Evolutionary conservation across 78 protist species (phyloP).

Genomic region (Polysphondylium violaceum): DNA sequence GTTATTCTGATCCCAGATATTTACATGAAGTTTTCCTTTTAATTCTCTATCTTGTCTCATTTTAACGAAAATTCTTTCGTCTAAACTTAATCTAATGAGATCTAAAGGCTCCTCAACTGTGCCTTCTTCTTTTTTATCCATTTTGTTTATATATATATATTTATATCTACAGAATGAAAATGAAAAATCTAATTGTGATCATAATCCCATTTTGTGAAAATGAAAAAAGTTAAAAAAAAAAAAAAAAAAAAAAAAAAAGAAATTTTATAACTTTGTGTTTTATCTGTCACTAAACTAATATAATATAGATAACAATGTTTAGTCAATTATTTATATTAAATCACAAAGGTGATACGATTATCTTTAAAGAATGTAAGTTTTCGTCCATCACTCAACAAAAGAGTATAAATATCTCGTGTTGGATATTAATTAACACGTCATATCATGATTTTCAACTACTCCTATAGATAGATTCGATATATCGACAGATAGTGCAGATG

Average conservation of each 20-base stretch:
- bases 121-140: slow-evolving; percentile 79
- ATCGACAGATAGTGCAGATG: slow-evolving; percentile 60
- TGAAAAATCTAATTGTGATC: background rate
- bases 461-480: slow-evolving; percentile 81
- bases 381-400: background rate
- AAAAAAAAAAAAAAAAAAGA: slow-evolving; percentile 11
- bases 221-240: background rate
- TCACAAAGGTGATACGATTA: slow-evolving; percentile 90
- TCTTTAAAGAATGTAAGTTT: slow-evolving; percentile 86
- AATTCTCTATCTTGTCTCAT: slow-evolving; percentile 97
- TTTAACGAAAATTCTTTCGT: slow-evolving; percentile 95
- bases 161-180: background rate
- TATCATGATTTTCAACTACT: background rate
- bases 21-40: slow-evolving; percentile 96
- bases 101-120: slow-evolving; percentile 92
- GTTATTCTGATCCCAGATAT: background rate
- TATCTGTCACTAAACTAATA: background rate
- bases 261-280: background rate
- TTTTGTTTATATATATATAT: background rate
- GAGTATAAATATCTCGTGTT: background rate
- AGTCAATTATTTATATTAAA: slow-evolving; percentile 91
- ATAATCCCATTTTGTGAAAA: background rate
- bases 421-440: background rate
- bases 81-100: slow-evolving; percentile 92
- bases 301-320: slow-evolving; percentile 41